Base-by-base conservation (phyloP, 176 grass and related monocot species). In the Leersia perrieri region DNA sequence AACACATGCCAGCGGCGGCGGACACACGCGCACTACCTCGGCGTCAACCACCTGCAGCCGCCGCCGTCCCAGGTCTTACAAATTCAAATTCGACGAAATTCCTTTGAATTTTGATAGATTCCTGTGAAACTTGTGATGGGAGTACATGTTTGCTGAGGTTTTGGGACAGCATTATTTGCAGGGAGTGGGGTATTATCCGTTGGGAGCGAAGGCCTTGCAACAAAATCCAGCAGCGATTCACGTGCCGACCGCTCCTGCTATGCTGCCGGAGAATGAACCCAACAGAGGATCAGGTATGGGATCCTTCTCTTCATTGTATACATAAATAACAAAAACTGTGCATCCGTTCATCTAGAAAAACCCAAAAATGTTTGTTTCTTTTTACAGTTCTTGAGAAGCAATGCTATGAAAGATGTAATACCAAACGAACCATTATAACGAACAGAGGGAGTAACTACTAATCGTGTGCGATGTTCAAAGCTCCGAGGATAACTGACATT, bases 31-130 rank as follows among this genome's bases (percentile, higher is more conserved):
- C 85, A 82, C 70, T 94, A 81, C 75, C 76, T 91, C 74, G 70
- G 88, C 79, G 79, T 91, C 79, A 92, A 90, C 86, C 90, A 75
- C 34, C 78, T 91, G 45, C 90, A 86, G 68, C 79, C 79, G 33
- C 77, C 75, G 39, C 77, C 81, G 9, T 77, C 88, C 8, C 90
- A 88, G 87, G 87, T 92, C 34, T 6, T 40, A 6, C 63, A 18
- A 53, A 3, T 53, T 42, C 4, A 70, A 28, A 47, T 47, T 44
- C 1, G 36, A 39, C 36, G 4, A 84, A 25, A 20, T 31, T 12
- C 29, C 34, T 27, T 27, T 11, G 38, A 61, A 27, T n/a, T n/a
- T n/a, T n/a, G n/a, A n/a, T n/a, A n/a, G n/a, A 70, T 27, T 30
- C 25, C 8, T 8, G 44, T 14, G n/a, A n/a, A n/a, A n/a, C n/a